Evolutionary conservation across 2,329 filamentous ascomycete species (phyloP).

Genomic region (Fusarium burgessii): DNA sequence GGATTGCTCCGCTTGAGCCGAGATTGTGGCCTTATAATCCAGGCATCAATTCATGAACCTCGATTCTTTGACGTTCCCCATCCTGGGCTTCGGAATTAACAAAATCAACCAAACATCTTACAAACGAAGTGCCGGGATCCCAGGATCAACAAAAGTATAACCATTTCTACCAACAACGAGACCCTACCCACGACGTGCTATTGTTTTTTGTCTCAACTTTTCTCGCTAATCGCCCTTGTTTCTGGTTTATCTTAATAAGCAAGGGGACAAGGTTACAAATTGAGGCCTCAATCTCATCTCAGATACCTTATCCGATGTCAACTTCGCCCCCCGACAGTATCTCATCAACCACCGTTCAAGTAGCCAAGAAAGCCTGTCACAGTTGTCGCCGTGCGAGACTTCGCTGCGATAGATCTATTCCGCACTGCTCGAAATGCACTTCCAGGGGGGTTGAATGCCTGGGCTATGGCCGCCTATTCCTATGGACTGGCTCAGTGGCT

Average conservation of each 20-base stretch:
- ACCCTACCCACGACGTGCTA: slow-evolving; percentile 1
- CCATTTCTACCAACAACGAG: slow-evolving; percentile 8
- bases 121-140: slow-evolving; percentile 34
- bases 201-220: background rate
- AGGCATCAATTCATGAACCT: slow-evolving; percentile 19
- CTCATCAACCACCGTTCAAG: slow-evolving; percentile 20
- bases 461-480: slow-evolving; percentile 64
- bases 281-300: slow-evolving; percentile 11
- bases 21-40: slow-evolving; percentile 4
- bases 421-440: slow-evolving; percentile 63
- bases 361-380: slow-evolving; percentile 57
- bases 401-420: slow-evolving; percentile 64
- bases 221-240: background rate
- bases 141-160: slow-evolving; percentile 28
- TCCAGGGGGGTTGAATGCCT: slow-evolving; percentile 62
- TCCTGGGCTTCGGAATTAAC: background rate
- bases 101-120: slow-evolving; percentile 41
- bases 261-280: slow-evolving; percentile 8
- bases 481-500: slow-evolving; percentile 63
- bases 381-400: slow-evolving; percentile 65
- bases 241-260: slow-evolving; percentile 34
- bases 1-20: slow-evolving; percentile 21
- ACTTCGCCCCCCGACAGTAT: slow-evolving; percentile 27
- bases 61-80: slow-evolving; percentile 24
- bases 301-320: slow-evolving; percentile 33